Conservation (phyloP, 225 moss, liverwort and hornwort genomes). For the Polytrichum formosum region DNA sequence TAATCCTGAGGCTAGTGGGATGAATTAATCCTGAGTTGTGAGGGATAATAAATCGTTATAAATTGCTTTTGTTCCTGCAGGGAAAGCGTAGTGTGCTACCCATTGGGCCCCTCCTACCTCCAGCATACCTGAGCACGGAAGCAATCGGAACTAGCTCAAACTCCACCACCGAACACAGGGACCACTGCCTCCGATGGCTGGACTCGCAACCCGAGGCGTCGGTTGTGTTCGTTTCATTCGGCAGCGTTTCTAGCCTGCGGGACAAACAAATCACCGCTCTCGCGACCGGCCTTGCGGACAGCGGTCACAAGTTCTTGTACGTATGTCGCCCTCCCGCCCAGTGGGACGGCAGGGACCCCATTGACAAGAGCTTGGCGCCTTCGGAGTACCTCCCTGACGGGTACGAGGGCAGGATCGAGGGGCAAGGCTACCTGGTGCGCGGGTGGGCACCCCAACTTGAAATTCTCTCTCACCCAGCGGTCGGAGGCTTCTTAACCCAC, state of each 20-base stretch:
- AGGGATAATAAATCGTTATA: no score
- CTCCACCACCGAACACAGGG: neutral
- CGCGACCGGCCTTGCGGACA: constrained; percentile 34
- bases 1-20: no score
- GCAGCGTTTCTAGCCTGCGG: constrained; percentile 23
- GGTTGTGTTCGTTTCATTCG: constrained; percentile 46
- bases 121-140: constrained; percentile 4
- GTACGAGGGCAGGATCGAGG: constrained; percentile 26
- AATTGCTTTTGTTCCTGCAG: neutral
- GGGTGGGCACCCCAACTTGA: constrained; percentile 42
- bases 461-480: constrained; percentile 38
- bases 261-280: constrained; percentile 25
- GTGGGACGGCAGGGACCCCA: constrained; percentile 7
- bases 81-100: constrained; percentile 16
- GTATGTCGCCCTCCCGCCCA: constrained; percentile 17
- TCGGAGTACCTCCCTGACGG: constrained; percentile 29
- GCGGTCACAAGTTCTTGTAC: constrained; percentile 45
- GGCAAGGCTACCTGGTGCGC: constrained; percentile 34
- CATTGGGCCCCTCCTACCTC: constrained; percentile 15
- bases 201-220: constrained; percentile 27
- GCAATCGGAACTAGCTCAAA: neutral
- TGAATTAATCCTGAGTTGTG: no score
- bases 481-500: constrained; percentile 48
- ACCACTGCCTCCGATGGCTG: constrained; percentile 38
- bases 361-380: constrained; percentile 1